Base-by-base conservation (phyloP, 2,329 filamentous ascomycete genomes). In the Penicillium sp. region DNA sequence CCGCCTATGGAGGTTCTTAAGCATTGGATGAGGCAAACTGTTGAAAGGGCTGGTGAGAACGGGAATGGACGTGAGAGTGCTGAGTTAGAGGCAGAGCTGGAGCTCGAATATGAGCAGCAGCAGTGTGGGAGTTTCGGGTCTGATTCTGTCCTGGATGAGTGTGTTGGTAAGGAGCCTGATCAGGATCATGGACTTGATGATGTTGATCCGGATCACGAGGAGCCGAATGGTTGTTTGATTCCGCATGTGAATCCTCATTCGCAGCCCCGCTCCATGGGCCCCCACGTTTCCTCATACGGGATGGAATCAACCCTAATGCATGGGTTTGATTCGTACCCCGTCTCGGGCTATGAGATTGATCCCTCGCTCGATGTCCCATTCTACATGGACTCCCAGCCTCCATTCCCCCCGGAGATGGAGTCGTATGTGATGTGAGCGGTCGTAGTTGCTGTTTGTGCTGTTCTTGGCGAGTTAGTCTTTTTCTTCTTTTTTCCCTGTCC, bases 1-100 rank as follows among this genome's bases (percentile, higher is more conserved):
- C 85, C 85, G 4, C 76, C 82, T 1, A 87, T 87, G 79, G 84
- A 86, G 33, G 77, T 79, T 49, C 74, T 87, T 58, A 86, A 84
- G 69, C 76, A 81, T 55, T 87, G 84, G 84, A 84, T 87, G 75
- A 75, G 78, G 59, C 82, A 87, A 72, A 77, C 82, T 49, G 79
- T 83, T 54, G 82, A 84, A 63, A 59, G 74, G 43, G 76, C 77
- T 31, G 62, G 71, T 26, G 73, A 75, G 35, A 55, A 56, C 26
- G 46, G 27, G 8, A 31, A 57, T 49, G 39, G 29, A 29, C 26
- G 26, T 13, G 49, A 47, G 9, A 16, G 27, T 29, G 22, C 14
- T 13, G 39, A 49, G 10, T n/a, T 37, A 19, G 53, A 55, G n/a
- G 47, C 33, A 19, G 47, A 50, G 35, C 7, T 45, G 14, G 43